Evolutionary conservation across 2,329 filamentous ascomycete species (phyloP).

Genomic region (Aulographum hederae): DNA sequence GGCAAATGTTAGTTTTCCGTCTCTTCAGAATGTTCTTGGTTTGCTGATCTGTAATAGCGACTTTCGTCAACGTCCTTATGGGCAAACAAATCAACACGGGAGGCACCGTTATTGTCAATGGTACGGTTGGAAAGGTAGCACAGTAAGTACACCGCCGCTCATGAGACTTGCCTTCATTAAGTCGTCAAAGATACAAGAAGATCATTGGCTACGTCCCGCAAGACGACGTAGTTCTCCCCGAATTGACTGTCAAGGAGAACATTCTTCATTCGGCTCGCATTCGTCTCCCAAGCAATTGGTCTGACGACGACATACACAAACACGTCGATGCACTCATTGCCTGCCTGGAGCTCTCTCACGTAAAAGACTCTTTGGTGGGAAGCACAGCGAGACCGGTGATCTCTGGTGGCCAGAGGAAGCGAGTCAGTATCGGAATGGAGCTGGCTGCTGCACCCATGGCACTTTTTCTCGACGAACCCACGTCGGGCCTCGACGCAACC

Average conservation of each 20-base stretch:
- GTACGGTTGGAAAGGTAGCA: conserved; percentile 8
- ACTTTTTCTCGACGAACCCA: conserved; percentile 45
- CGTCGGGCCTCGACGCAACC: conserved; percentile 49
- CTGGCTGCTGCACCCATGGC: conserved; percentile 37
- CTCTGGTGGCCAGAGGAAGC: conserved; percentile 38
- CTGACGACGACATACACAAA: conserved; percentile 27
- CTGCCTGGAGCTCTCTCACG: conserved; percentile 32
- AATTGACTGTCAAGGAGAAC: conserved; percentile 43
- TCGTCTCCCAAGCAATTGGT: conserved; percentile 34
- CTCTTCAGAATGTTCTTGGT: too few relatives aligned
- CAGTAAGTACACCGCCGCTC: neutral
- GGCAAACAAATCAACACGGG: conserved; percentile 35
- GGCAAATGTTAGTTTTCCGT: too few relatives aligned
- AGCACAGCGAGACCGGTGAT: conserved; percentile 32
- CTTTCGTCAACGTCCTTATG: conserved; percentile 43
- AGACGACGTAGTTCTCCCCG: conserved; percentile 40
- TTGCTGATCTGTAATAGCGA: too few relatives aligned
- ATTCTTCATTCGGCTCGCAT: conserved; percentile 40
- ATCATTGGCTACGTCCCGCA: conserved; percentile 44
- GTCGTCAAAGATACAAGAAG: conserved; percentile 37
- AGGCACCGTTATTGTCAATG: conserved; percentile 36
- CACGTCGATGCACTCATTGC: conserved; percentile 39
- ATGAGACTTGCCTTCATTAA: too few relatives aligned
- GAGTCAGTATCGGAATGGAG: conserved; percentile 40
- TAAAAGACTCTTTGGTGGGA: conserved; percentile 33